phyloP scores from a whole-genome alignment of 2,329 filamentous ascomycete genomes.

The Claviceps fusiformis region DNA sequence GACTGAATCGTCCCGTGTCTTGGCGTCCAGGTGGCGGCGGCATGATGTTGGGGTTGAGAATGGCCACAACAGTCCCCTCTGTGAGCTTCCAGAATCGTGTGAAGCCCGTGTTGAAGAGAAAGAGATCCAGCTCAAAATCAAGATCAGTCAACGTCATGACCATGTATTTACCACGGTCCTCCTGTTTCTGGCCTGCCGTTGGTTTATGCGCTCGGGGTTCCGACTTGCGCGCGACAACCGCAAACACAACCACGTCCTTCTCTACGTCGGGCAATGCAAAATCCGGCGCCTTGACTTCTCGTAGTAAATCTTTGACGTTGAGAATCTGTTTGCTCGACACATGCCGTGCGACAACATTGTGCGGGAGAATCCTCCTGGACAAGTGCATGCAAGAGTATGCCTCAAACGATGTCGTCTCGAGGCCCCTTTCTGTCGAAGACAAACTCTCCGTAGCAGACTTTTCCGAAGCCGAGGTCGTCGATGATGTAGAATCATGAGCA shows the following conservation, averaged over 20 bases:
- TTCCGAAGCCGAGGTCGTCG: not conserved
- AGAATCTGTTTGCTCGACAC: constrained; percentile 66
- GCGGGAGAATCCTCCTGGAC: constrained; percentile 68
- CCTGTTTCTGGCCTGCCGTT: constrained; percentile 28
- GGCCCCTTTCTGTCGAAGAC: constrained; percentile 9
- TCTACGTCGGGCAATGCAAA: constrained; percentile 74
- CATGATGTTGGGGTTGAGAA: constrained; percentile 85
- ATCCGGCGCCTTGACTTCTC: constrained; percentile 66
- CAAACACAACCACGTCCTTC: constrained; percentile 80
- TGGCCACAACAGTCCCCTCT: constrained; percentile 79
- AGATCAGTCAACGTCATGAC: constrained; percentile 77
- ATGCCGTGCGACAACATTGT: constrained; percentile 64
- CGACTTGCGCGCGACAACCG: constrained; percentile 78
- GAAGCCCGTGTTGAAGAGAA: constrained; percentile 83
- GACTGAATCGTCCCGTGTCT: constrained; percentile 71
- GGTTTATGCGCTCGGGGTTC: constrained; percentile 52
- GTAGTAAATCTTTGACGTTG: constrained; percentile 66
- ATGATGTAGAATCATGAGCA: constrained; percentile 9
- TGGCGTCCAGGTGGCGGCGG: constrained; percentile 63
- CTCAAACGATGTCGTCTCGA: constrained; percentile 50
- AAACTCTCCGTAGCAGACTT: constrained; percentile 6
- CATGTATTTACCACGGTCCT: constrained; percentile 76
- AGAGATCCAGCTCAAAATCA: constrained; percentile 81
- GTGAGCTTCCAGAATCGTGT: constrained; percentile 89
- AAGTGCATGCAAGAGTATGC: constrained; percentile 77